Evolutionary conservation across 352 stramenopile species (phyloP).

Genomic region (Globisporangium mamillatum): DNA sequence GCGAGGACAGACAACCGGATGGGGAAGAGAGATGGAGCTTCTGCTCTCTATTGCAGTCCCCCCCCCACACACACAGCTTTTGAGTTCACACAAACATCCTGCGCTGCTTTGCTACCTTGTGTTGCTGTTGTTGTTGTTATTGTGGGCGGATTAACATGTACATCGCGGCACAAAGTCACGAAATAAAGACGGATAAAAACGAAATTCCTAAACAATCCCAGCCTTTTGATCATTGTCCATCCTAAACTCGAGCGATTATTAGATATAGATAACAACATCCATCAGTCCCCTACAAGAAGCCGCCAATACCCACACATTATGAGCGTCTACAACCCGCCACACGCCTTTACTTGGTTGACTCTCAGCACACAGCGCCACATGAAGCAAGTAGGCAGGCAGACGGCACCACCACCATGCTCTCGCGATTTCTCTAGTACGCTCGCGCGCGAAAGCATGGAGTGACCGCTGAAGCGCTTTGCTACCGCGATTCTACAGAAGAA

Average conservation of each 20-base stretch:
- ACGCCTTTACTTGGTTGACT: background rate
- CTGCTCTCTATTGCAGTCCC: background rate
- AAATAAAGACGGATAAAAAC: background rate
- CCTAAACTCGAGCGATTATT: background rate
- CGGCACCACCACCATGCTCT: background rate
- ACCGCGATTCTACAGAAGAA: background rate
- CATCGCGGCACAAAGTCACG: background rate
- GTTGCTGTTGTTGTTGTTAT: background rate
- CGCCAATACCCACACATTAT: background rate
- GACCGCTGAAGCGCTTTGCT: background rate
- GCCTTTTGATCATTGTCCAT: background rate
- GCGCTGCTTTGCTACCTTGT: background rate
- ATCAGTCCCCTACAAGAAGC: constrained; percentile 3
- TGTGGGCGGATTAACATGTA: background rate
- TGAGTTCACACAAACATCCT: background rate
- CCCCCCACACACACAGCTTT: background rate
- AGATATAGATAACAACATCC: background rate
- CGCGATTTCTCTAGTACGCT: constrained; percentile 2
- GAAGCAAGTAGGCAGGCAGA: background rate
- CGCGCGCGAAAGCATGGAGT: background rate
- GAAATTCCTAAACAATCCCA: background rate
- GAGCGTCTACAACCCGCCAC: background rate
- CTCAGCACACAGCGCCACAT: background rate
- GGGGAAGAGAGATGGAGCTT: background rate
- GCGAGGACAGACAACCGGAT: background rate